phyloP scores from a whole-genome alignment of 495 filamentous ascomycete genomes.

The Hypomontagnella submonticulosa region DNA sequence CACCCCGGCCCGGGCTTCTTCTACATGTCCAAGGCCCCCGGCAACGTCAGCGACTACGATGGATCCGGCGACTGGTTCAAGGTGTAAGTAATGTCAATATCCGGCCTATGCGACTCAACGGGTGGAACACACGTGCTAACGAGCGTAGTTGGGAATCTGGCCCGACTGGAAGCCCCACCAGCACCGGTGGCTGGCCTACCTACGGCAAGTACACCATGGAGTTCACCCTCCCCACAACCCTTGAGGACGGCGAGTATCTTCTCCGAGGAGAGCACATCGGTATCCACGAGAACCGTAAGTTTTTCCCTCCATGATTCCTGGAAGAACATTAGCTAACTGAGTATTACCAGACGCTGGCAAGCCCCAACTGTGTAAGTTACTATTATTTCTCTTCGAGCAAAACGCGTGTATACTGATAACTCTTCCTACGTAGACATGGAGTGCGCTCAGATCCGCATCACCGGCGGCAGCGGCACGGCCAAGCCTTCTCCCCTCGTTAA shows the following conservation, averaged over 20 bases:
- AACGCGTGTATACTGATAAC: slow-evolving; percentile 27
- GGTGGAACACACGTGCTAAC: slow-evolving; percentile 13
- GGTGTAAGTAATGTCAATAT: slow-evolving; percentile 51
- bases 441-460: slow-evolving; percentile 66
- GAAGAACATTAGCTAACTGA: slow-evolving; percentile 16
- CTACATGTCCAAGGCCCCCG: slow-evolving; percentile 62
- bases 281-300: slow-evolving; percentile 56
- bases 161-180: slow-evolving; percentile 43
- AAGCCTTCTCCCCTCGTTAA: slow-evolving; percentile 56
- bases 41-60: slow-evolving; percentile 56
- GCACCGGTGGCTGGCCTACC: slow-evolving; percentile 50
- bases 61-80: slow-evolving; percentile 65
- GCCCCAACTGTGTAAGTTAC: slow-evolving; percentile 46
- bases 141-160: slow-evolving; percentile 46
- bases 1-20: slow-evolving; percentile 60
- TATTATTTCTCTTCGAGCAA: slow-evolving; percentile 17
- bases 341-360: slow-evolving; percentile 32
- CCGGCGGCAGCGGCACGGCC: slow-evolving; percentile 55
- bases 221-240: slow-evolving; percentile 61
- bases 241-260: slow-evolving; percentile 65
- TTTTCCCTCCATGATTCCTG: background rate
- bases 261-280: slow-evolving; percentile 67
- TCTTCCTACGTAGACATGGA: slow-evolving; percentile 61
- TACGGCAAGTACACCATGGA: slow-evolving; percentile 55
- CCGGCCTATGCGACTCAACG: background rate